Base-by-base conservation (phyloP, 176 grass and related monocot species). In the Panicum miliaceum region DNA sequence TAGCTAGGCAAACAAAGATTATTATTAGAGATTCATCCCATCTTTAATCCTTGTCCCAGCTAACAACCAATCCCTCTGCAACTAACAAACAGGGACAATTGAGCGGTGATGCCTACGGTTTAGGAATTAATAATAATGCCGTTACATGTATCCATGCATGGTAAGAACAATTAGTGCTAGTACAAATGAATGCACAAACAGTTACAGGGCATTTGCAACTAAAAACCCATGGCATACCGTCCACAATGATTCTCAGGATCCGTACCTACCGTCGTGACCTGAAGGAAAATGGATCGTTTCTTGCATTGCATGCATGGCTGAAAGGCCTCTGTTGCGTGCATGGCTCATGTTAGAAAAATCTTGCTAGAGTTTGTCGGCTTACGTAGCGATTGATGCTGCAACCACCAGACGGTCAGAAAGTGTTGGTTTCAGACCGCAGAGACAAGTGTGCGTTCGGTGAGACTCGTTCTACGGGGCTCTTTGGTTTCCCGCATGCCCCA, bases 211-310 rank as follows among this genome's bases (percentile, higher is more conserved):
- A 74, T 61, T 42, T 86, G 66, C 50, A 83, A 73, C 81, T 25
- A 32, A 29, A n/a, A 69, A 18, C 52, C 50, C 22, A 56, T 11
- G 18, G 43, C 60, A 77, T 77, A 45, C 68, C 40, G 68, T 40
- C n/a, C 62, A 18, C 18, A 32, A 32, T 4, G 57, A 63, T 63
- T 11, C 9, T 7, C 35, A 57, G 25, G 47, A 85, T 68, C 64
- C 13, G 25, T 54, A 82, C 72, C 83, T 48, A 90, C 78, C 83
- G 27, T 59, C 9, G 46, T 78, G 88, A 68, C 48, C 79, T 35
- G 22, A 65, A 78, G 47, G 34, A 59, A 36, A 56, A 35, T 13
- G 0, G 45, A 8, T 7, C 43, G 54, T 82, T 81, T 64, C 46
- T 83, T 86, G 73, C 15, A 52, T 45, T 52, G 48, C 69, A 57